Conservation (phyloP, 306 rosid genomes). For the Pterocarpus santalinus region DNA sequence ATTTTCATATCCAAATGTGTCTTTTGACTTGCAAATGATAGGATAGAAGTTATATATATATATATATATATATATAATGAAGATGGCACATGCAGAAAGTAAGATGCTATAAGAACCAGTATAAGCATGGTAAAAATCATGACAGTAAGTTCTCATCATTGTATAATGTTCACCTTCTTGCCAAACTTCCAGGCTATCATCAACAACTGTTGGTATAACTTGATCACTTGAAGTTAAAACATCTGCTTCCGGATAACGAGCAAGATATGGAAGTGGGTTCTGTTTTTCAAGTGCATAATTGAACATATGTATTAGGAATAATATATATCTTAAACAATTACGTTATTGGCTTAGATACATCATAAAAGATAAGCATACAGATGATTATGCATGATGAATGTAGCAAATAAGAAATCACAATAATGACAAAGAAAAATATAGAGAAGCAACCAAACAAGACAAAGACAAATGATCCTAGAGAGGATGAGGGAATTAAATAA, state of each 20-base stretch:
- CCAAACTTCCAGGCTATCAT: slow-evolving; percentile 88
- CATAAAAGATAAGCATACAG: background rate
- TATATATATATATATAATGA: slow-evolving; percentile 1
- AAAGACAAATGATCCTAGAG: slow-evolving; percentile 3
- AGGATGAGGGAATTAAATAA: background rate
- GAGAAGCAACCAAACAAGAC: background rate
- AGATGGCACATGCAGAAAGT: background rate
- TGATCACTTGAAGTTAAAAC: slow-evolving; percentile 94
- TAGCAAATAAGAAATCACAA: slow-evolving; percentile 24
- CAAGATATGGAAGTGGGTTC: slow-evolving; percentile 97
- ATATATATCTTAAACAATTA: slow-evolving; percentile 26
- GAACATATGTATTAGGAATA: slow-evolving; percentile 41
- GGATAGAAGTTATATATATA: slow-evolving; percentile 9
- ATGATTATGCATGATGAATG: slow-evolving; percentile 1
- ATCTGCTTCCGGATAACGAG: slow-evolving; percentile 91
- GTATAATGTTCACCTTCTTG: slow-evolving; percentile 69
- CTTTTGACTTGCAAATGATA: slow-evolving; percentile 4
- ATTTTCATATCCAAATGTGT: slow-evolving; percentile 28
- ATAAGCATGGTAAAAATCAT: background rate
- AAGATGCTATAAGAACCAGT: slow-evolving; percentile 30
- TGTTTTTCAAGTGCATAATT: slow-evolving; percentile 60
- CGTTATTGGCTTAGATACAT: slow-evolving; percentile 34
- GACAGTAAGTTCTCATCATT: slow-evolving; percentile 12
- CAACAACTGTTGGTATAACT: slow-evolving; percentile 86
- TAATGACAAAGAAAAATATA: background rate